Conservation (phyloP, 2,329 filamentous ascomycete species). For the Huntiella bhutanensis region DNA sequence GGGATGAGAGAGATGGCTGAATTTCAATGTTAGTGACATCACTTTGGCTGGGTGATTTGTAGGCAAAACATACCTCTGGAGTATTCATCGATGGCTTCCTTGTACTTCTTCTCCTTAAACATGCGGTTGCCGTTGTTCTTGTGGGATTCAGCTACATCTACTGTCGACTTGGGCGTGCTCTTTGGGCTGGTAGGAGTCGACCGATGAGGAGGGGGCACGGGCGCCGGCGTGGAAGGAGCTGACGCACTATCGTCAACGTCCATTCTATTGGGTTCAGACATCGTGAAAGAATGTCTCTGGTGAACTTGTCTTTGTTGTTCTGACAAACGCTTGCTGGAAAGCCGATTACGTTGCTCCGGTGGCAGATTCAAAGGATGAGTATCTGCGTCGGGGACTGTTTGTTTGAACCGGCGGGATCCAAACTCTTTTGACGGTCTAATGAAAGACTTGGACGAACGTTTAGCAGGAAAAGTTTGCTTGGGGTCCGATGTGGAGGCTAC, state of each 20-base stretch:
- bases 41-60: conserved; percentile 8
- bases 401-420: conserved; percentile 31
- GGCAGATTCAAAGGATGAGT: conserved; percentile 79
- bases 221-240: conserved; percentile 23
- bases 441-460: conserved; percentile 19
- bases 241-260: conserved; percentile 52
- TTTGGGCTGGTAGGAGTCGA: conserved; percentile 30
- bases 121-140: conserved; percentile 90
- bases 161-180: conserved; percentile 33
- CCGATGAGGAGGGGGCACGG: conserved; percentile 54
- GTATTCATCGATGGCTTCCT: conserved; percentile 77
- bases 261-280: conserved; percentile 49
- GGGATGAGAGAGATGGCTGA: conserved; percentile 81
- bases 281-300: conserved; percentile 18
- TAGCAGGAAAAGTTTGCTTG: conserved; percentile 1
- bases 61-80: conserved; percentile 52
- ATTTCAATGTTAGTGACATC: neutral
- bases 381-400: conserved; percentile 34
- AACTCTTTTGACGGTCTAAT: conserved; percentile 30
- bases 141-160: conserved; percentile 72
- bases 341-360: conserved; percentile 67
- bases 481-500: conserved; percentile 1
- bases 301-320: conserved; percentile 5
- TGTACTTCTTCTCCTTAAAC: conserved; percentile 87
- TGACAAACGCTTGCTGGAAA: conserved; percentile 26